Evolutionary conservation across 129 eudicot genomes (phyloP).

Genomic region (Dittrichia graveolens): DNA sequence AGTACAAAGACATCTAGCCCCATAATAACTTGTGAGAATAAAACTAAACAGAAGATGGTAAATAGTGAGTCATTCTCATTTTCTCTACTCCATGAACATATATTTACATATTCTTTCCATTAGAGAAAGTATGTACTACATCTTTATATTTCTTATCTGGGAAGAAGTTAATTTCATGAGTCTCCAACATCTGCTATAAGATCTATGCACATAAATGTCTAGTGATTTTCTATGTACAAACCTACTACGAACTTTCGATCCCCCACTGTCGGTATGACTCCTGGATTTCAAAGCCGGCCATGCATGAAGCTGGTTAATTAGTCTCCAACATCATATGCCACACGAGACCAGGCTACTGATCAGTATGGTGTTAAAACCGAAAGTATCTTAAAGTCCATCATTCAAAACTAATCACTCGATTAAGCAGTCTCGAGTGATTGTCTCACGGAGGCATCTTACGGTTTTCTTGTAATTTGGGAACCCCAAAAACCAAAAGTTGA

Average conservation of each 20-base stretch:
- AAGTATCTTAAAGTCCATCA: neutral
- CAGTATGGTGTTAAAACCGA: neutral
- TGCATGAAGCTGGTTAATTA: neutral
- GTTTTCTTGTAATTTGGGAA: slow-evolving; percentile 27
- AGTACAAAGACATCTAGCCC: too few species aligned
- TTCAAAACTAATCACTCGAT: slow-evolving; percentile 4
- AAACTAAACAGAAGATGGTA: neutral
- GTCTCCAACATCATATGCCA: too few species aligned
- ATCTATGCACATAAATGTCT: slow-evolving; percentile 7
- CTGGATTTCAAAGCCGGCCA: neutral
- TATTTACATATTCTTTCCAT: neutral
- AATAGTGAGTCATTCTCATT: neutral
- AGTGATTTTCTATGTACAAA: slow-evolving; percentile 9
- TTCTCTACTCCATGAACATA: neutral
- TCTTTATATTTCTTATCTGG: neutral
- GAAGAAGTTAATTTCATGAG: neutral
- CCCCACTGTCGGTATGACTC: neutral
- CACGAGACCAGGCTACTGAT: neutral
- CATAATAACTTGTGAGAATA: too few species aligned
- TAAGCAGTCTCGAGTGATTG: slow-evolving; percentile 10
- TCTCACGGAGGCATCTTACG: slow-evolving; percentile 28
- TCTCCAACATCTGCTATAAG: neutral
- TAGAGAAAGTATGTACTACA: neutral
- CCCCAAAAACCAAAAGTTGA: slow-evolving; percentile 43
- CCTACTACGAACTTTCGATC: slow-evolving; percentile 1